Evolutionary conservation across 768 basidiomycete species (phyloP).

Genomic region (Jaapia argillacea): DNA sequence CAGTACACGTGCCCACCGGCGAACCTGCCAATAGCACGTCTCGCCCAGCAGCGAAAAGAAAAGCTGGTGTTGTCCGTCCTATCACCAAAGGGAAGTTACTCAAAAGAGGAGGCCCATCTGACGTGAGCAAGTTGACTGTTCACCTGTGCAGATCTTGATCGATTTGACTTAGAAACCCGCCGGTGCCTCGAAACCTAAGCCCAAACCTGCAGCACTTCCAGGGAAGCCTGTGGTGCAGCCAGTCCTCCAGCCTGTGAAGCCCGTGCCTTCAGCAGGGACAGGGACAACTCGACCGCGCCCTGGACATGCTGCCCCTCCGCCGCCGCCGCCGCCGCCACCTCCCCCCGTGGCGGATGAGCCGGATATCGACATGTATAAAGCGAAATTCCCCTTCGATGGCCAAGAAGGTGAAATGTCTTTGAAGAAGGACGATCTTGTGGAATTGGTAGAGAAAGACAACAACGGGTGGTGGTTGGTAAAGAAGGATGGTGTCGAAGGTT

Average conservation of each 20-base stretch:
- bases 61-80: slow-evolving; percentile 77
- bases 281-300: no score
- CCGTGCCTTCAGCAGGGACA: no score
- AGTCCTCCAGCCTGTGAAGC: slow-evolving; percentile 23
- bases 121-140: slow-evolving; percentile 12
- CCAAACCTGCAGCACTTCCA: slow-evolving; percentile 52
- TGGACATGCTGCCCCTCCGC: slow-evolving; percentile 31
- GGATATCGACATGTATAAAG: slow-evolving; percentile 67
- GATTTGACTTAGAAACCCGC: slow-evolving; percentile 32
- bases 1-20: slow-evolving; percentile 80
- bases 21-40: slow-evolving; percentile 78
- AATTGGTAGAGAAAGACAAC: slow-evolving; percentile 84
- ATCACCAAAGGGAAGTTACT: slow-evolving; percentile 80
- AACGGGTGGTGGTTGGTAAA: slow-evolving; percentile 99
- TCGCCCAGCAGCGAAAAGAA: slow-evolving; percentile 76
- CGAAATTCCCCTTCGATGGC: slow-evolving; percentile 88
- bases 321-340: slow-evolving; percentile 40
- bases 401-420: slow-evolving; percentile 89
- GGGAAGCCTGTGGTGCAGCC: slow-evolving; percentile 56
- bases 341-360: slow-evolving; percentile 47
- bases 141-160: slow-evolving; percentile 1
- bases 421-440: slow-evolving; percentile 85
- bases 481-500: slow-evolving; percentile 75
- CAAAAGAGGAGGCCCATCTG: slow-evolving; percentile 66
- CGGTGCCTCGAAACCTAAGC: slow-evolving; percentile 20